Evolutionary conservation across 2,329 filamentous ascomycete genomes (phyloP).

Genomic region (Dactylonectria macrodidyma): DNA sequence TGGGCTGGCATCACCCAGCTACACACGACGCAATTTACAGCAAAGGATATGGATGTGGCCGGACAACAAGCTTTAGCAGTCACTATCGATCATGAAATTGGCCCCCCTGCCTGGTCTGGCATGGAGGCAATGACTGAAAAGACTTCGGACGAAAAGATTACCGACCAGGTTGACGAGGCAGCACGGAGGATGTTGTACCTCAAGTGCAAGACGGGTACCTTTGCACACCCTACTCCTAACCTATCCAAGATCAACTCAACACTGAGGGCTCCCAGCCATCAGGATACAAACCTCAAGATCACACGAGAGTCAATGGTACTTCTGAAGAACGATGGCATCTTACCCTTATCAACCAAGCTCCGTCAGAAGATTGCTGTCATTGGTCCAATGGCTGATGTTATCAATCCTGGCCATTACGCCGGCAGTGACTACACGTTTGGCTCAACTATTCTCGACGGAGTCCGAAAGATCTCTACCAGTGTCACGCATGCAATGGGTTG

Average conservation of each 20-base stretch:
- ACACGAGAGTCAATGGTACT: conserved; percentile 42
- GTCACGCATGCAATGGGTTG: neutral
- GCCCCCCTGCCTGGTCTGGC: neutral
- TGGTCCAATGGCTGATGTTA: conserved; percentile 40
- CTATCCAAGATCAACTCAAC: conserved; percentile 21
- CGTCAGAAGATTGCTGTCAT: conserved; percentile 35
- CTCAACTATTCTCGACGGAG: neutral
- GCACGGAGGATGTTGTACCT: neutral
- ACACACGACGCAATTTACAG: neutral
- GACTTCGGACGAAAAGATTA: neutral
- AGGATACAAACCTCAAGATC: conserved; percentile 39
- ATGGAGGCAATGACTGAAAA: neutral
- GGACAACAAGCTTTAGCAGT: neutral
- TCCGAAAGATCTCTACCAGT: neutral
- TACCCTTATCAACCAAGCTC: conserved; percentile 26
- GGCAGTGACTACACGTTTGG: neutral
- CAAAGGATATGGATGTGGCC: neutral
- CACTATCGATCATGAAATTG: neutral
- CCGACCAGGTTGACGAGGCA: neutral
- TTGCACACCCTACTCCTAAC: neutral
- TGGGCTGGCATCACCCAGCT: neutral
- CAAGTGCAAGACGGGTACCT: neutral
- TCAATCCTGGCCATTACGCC: conserved; percentile 42
- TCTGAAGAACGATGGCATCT: conserved; percentile 39
- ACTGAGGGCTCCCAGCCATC: conserved; percentile 32